phyloP scores from a whole-genome alignment of 257 asterid genomes.

The Forsythia suspensa region DNA sequence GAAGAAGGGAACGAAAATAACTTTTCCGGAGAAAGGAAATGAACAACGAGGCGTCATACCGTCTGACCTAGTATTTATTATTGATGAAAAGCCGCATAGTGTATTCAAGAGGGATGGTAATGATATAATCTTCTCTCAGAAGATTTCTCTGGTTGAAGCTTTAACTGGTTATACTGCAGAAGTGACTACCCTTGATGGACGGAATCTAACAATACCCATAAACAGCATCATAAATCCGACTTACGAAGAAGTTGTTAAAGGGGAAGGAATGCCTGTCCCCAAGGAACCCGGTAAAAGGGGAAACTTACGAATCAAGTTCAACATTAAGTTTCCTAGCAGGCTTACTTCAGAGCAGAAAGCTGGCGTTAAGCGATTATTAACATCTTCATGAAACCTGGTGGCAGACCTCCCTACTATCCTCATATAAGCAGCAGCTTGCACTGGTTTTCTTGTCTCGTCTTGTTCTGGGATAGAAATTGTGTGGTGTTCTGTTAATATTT shows the following conservation, averaged over 20 bases:
- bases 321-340: slow-evolving; percentile 74
- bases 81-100: slow-evolving; percentile 81
- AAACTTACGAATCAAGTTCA: slow-evolving; percentile 69
- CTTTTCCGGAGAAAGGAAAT: slow-evolving; percentile 87
- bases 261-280: slow-evolving; percentile 92
- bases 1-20: slow-evolving; percentile 93
- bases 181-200: slow-evolving; percentile 71
- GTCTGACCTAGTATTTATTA: slow-evolving; percentile 73
- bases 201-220: slow-evolving; percentile 59
- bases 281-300: slow-evolving; percentile 81
- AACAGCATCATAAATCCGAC: slow-evolving; percentile 60
- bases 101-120: slow-evolving; percentile 82
- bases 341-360: slow-evolving; percentile 82
- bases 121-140: slow-evolving; percentile 67
- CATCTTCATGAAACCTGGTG: slow-evolving; percentile 40
- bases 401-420: neutral
- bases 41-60: slow-evolving; percentile 78
- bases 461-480: slow-evolving; percentile 8
- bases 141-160: slow-evolving; percentile 73
- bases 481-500: slow-evolving; percentile 19
- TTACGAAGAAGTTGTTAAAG: slow-evolving; percentile 74
- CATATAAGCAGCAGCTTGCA: slow-evolving; percentile 26
- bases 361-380: slow-evolving; percentile 66
- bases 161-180: slow-evolving; percentile 65
- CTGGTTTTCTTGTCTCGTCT: neutral